Evolutionary conservation across 257 asterid genomes (phyloP).

Genomic region (Vinca minor): DNA sequence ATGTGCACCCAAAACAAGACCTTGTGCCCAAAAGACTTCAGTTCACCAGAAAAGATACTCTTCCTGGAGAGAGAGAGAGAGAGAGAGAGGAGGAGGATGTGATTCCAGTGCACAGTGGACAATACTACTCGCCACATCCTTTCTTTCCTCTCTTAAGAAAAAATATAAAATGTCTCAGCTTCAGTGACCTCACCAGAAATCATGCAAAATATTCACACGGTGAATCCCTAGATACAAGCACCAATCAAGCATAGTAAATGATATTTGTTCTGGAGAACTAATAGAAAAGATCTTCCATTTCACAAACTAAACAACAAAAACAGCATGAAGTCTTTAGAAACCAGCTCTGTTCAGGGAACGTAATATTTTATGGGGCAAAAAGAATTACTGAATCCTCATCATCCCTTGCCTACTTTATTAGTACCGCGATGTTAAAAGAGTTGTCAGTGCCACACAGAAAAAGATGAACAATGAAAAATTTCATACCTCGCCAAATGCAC

Average conservation of each 20-base stretch:
- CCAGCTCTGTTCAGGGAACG: neutral
- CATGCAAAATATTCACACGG: neutral
- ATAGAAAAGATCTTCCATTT: neutral
- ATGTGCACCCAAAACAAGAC: neutral
- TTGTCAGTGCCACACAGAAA: neutral
- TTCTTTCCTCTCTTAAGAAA: neutral
- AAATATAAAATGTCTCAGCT: neutral
- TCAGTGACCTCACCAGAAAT: neutral
- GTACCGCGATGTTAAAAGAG: neutral
- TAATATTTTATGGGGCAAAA: neutral
- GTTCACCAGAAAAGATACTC: neutral
- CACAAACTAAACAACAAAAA: neutral
- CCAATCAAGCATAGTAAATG: neutral
- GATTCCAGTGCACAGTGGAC: neutral
- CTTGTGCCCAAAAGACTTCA: neutral
- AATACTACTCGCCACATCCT: too few relatives aligned
- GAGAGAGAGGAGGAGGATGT: neutral
- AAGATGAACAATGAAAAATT: conserved; percentile 11
- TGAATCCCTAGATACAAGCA: neutral
- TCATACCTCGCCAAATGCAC: conserved; percentile 94
- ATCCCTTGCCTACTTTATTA: conserved; percentile 1
- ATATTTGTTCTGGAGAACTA: neutral
- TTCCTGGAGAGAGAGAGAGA: too few relatives aligned
- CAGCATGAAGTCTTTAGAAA: neutral
- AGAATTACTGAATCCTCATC: neutral